Percentiles rank a stretch among this genome's conserved stretches.
Conservation (phyloP, 2,329 filamentous ascomycete genomes). For the Calonectria ilicicola region DNA sequence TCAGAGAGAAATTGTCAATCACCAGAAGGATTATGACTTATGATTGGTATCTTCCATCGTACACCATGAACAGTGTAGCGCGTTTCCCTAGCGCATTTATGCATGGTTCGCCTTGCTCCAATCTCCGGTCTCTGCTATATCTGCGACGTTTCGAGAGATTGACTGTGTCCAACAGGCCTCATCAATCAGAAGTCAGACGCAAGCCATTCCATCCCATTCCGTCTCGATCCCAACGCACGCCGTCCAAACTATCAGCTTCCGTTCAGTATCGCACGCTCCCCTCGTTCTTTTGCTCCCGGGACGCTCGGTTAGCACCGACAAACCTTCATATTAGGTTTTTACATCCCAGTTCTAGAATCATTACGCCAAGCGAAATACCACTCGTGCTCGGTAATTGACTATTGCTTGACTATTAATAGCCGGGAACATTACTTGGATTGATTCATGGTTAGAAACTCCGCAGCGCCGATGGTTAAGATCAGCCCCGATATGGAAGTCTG, state of each 20-base stretch:
- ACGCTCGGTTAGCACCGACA: constrained; percentile 2
- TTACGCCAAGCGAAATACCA: not conserved
- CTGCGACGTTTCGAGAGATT: constrained; percentile 23
- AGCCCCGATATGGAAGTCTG: not conserved
- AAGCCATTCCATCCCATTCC: not conserved
- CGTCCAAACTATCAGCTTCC: not conserved
- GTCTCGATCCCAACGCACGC: not conserved
- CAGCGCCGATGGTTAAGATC: not conserved
- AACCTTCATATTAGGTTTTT: not conserved
- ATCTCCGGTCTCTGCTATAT: constrained; percentile 5
- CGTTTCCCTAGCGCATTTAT: not conserved
- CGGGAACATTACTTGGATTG: not conserved
- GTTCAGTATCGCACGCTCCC: not conserved
- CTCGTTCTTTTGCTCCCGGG: not conserved
- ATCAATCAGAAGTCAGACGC: not conserved
- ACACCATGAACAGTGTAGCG: not conserved
- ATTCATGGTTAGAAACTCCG: not conserved
- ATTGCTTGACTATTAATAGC: not conserved
- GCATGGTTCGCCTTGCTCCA: not conserved
- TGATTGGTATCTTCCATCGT: not conserved
- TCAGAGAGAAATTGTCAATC: constrained; percentile 14
- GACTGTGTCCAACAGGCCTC: not conserved
- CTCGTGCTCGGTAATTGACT: not conserved
- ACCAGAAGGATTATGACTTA: not conserved
- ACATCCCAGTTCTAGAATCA: not conserved